Conservation (phyloP, 495 filamentous ascomycete genomes). For the Aspergillus sparsus region DNA sequence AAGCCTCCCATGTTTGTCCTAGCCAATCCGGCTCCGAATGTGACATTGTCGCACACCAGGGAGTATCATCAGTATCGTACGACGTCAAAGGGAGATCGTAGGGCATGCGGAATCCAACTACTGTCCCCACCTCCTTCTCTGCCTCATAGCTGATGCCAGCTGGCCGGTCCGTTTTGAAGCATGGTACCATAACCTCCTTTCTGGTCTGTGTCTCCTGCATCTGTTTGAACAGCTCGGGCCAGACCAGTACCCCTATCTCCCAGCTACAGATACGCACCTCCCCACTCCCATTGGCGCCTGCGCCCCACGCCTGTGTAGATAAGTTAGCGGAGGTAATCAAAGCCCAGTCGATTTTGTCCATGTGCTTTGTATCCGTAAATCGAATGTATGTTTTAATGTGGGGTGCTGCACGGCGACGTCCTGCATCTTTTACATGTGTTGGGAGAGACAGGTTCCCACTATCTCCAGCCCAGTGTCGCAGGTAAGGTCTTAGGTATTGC, state of each 20-base stretch:
- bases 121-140: slow-evolving; percentile 5
- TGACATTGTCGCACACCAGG: slow-evolving; percentile 73
- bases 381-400: slow-evolving; percentile 92
- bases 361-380: slow-evolving; percentile 49
- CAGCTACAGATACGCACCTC: slow-evolving; percentile 76
- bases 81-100: slow-evolving; percentile 75
- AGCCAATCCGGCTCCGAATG: slow-evolving; percentile 69
- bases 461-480: slow-evolving; percentile 71
- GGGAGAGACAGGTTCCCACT: slow-evolving; percentile 14
- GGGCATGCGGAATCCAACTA: slow-evolving; percentile 74
- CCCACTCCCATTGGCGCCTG: slow-evolving; percentile 48
- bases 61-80: slow-evolving; percentile 63
- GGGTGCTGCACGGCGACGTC: slow-evolving; percentile 77
- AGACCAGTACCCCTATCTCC: slow-evolving; percentile 83
- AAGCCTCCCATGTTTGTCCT: slow-evolving; percentile 56
- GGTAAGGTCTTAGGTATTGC: slow-evolving; percentile 65
- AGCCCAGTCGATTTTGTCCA: slow-evolving; percentile 75
- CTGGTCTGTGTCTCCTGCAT: slow-evolving; percentile 20
- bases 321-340: slow-evolving; percentile 84
- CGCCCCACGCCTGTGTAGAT: slow-evolving; percentile 91
- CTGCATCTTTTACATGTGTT: slow-evolving; percentile 43
- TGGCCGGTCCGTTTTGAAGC: slow-evolving; percentile 63
- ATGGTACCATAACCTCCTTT: slow-evolving; percentile 61
- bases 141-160: slow-evolving; percentile 2
- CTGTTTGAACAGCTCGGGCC: slow-evolving; percentile 67